Conservation (phyloP, 2,329 filamentous ascomycete species). For the Arthroderma uncinatum region DNA sequence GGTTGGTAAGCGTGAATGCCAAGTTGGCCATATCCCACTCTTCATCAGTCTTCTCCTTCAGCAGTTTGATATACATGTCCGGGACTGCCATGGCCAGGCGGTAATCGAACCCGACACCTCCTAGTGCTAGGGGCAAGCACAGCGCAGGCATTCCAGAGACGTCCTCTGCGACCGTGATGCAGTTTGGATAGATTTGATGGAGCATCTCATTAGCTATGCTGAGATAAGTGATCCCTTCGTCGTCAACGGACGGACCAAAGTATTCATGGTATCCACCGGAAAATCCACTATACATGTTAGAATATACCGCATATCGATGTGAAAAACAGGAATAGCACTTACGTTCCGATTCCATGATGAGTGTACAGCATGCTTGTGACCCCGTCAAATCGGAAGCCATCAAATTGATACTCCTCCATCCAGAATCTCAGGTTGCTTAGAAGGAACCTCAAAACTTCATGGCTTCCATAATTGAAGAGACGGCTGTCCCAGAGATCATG, state of each 20-base stretch:
- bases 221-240: conserved; percentile 87
- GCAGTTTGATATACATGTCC: conserved; percentile 97
- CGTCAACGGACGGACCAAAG: conserved; percentile 78
- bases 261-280: conserved; percentile 98
- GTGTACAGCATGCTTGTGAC: conserved; percentile 97
- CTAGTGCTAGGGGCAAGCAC: conserved; percentile 71
- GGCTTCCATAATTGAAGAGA: conserved; percentile 90
- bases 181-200: conserved; percentile 74
- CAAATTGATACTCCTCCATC: conserved; percentile 97
- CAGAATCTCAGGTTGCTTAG: conserved; percentile 93
- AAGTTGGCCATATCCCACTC: conserved; percentile 86
- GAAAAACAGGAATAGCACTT: conserved; percentile 33
- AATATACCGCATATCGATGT: neutral
- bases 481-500: conserved; percentile 95
- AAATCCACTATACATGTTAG: conserved; percentile 55
- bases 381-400: conserved; percentile 95
- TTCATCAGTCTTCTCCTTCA: conserved; percentile 84
- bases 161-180: conserved; percentile 89
- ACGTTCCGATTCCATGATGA: conserved; percentile 96
- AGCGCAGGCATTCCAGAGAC: conserved; percentile 98
- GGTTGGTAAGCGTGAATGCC: conserved; percentile 78
- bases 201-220: conserved; percentile 96
- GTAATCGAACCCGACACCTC: conserved; percentile 94
- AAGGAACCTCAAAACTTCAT: conserved; percentile 91
- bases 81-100: conserved; percentile 94